Base-by-base conservation (phyloP, 176 grass and related monocot genomes). In the Phoenix roebelenii region DNA sequence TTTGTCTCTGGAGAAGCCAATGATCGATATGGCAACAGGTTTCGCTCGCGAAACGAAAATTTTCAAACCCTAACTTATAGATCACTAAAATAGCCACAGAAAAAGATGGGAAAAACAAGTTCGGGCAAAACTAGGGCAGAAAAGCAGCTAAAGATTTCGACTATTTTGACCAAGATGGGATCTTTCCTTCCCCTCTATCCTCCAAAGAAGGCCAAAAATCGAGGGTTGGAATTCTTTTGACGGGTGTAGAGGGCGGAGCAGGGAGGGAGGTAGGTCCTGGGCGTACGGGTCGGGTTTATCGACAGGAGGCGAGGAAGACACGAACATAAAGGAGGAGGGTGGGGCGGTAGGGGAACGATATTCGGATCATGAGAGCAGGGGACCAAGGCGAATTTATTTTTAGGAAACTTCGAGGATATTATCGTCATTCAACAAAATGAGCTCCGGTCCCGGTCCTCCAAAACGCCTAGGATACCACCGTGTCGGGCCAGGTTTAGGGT, bases 21-120 rank as follows among this genome's bases (percentile, higher is more conserved):
- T 12, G 39, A 35, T n/a, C 59, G 52, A 52, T 64, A 58, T 53
- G 64, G 44, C 17, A 18, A 63, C 50, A 63, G 59, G 71, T 74
- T 58, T 30, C 7, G 50, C 71, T 48, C 59, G 22, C 55, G 59
- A 16, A 22, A 10, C 23, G 28, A n/a, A 39, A 54, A 39, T 66
- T 22, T 48, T 25, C 57, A 12, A 74, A 59, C 49, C 64, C 55
- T 54, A 68, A 5, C 17, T 3, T n/a, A 39, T 3, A 26, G 49
- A 61, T 76, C 57, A 52, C 44, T 35, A 35, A 28, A 39, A 23
- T 57, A 60, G 59, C 59, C 57, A 49, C 23, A 44, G 30, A 60
- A 51, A 51, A 49, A 15, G 1, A 35, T 18, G 16, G 22, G 17
- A 22, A 24, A 55, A 26, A 49, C 6, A 16, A 53, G n/a, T 14